These are phyloP conservation scores for Pseudopithomyces chartarum DNA, from an alignment of 2,329 filamentous ascomycete genomes.

Conservation along the genomic window DNA sequence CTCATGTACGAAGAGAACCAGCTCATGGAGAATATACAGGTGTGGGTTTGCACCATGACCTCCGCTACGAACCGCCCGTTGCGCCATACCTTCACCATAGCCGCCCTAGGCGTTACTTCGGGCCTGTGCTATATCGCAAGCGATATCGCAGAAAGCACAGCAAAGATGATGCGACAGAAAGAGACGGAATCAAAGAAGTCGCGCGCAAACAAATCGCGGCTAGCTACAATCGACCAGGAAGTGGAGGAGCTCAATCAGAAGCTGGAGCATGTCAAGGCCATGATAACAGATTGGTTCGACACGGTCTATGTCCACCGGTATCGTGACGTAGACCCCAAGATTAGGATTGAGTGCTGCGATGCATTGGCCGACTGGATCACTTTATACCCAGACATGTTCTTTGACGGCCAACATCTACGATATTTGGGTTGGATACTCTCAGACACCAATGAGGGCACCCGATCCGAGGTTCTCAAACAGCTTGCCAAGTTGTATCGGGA, in stretches of 20 bases:
- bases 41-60: slow-evolving; percentile 91
- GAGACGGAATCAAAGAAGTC: slow-evolving; percentile 77
- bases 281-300: slow-evolving; percentile 86
- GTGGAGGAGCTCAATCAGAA: slow-evolving; percentile 72
- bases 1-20: slow-evolving; percentile 76
- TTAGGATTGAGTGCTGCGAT: slow-evolving; percentile 85
- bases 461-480: slow-evolving; percentile 86
- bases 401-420: slow-evolving; percentile 86
- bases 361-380: slow-evolving; percentile 89
- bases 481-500: slow-evolving; percentile 79
- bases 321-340: slow-evolving; percentile 87
- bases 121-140: slow-evolving; percentile 76
- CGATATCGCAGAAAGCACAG: slow-evolving; percentile 72
- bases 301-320: slow-evolving; percentile 95
- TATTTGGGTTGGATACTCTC: slow-evolving; percentile 97
- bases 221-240: slow-evolving; percentile 73
- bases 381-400: slow-evolving; percentile 82
- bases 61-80: slow-evolving; percentile 87
- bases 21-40: slow-evolving; percentile 84
- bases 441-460: slow-evolving; percentile 73
- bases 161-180: slow-evolving; percentile 77
- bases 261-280: slow-evolving; percentile 70
- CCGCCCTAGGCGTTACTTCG: slow-evolving; percentile 78
- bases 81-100: slow-evolving; percentile 88
- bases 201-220: slow-evolving; percentile 76